These are phyloP conservation scores for Corymbia citriodora DNA, from an alignment of 441 rosid species.

Conservation along the genomic window DNA sequence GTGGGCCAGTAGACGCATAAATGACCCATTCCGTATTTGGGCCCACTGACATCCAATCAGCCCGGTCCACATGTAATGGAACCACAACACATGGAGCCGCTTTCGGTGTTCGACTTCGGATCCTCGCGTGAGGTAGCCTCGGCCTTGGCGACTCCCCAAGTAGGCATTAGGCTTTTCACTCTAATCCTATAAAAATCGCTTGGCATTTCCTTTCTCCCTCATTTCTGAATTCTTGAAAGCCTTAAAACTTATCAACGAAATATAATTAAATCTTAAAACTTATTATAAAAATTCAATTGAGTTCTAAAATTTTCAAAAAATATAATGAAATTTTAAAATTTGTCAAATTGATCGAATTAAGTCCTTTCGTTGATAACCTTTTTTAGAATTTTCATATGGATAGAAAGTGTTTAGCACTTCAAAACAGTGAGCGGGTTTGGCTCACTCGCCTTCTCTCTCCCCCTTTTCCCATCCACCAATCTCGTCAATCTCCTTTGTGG, in stretches of 20 bases:
- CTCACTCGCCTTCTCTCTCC: background rate
- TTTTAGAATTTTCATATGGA: slow-evolving; percentile 10
- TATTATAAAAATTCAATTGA: too few species aligned
- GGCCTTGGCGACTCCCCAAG: accelerated
- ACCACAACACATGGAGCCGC: background rate
- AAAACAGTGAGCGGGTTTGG: slow-evolving; percentile 22
- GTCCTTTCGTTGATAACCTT: too few species aligned
- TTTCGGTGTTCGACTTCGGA: background rate
- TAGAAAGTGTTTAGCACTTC: slow-evolving; percentile 83
- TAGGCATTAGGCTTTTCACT: background rate
- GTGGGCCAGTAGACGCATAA: background rate
- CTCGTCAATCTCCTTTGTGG: background rate
- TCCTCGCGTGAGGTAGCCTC: background rate
- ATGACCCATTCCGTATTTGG: background rate
- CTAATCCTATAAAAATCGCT: background rate
- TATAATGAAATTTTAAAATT: too few species aligned
- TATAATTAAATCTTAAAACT: too few species aligned
- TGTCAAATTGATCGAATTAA: too few species aligned
- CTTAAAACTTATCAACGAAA: too few species aligned
- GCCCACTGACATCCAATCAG: background rate
- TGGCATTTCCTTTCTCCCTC: background rate
- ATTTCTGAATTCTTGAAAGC: too few species aligned
- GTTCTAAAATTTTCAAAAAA: too few species aligned
- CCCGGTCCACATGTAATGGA: background rate
- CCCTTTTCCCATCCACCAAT: slow-evolving; percentile 19